These are phyloP conservation scores for Fragilariopsis cylindrus DNA, from an alignment of 108 stramenopile species.

Conservation along the genomic window DNA sequence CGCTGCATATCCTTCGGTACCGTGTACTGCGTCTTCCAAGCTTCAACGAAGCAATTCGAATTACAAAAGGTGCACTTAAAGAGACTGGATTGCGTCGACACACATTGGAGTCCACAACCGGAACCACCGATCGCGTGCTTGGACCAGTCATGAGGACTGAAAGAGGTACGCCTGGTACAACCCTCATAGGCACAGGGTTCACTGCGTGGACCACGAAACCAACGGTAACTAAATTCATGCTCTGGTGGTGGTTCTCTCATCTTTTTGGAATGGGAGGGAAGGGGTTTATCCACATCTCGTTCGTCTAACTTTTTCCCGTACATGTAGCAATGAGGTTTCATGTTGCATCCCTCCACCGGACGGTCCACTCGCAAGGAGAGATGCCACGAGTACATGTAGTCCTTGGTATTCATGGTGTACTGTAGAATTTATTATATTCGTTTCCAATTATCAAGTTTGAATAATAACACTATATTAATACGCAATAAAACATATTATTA, in stretches of 20 bases:
- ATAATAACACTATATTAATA: too few species aligned
- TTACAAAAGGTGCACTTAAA: conserved; percentile 89
- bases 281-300: conserved; percentile 60
- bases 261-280: conserved; percentile 70
- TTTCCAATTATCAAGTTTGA: too few species aligned
- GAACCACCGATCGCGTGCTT: conserved; percentile 78
- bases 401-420: conserved; percentile 47
- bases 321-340: conserved; percentile 90
- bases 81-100: conserved; percentile 75
- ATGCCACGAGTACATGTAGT: conserved; percentile 81
- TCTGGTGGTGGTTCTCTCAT: conserved; percentile 82
- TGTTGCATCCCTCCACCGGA: conserved; percentile 86
- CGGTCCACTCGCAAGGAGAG: conserved; percentile 86
- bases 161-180: conserved; percentile 83
- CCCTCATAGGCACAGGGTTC: conserved; percentile 81
- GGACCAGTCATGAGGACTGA: conserved; percentile 91
- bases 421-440: too few species aligned
- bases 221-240: conserved; percentile 84
- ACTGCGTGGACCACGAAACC: conserved; percentile 79
- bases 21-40: conserved; percentile 90
- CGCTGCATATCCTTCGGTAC: conserved; percentile 48
- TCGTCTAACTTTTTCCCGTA: conserved; percentile 91
- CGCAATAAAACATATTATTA: too few species aligned
- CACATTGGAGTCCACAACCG: conserved; percentile 80
- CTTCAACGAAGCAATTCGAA: conserved; percentile 80